Percentiles rank a stretch among this genome's conserved stretches.
phyloP scores from a whole-genome alignment of 805 yeast species.

The Kregervanrija delftensis region DNA sequence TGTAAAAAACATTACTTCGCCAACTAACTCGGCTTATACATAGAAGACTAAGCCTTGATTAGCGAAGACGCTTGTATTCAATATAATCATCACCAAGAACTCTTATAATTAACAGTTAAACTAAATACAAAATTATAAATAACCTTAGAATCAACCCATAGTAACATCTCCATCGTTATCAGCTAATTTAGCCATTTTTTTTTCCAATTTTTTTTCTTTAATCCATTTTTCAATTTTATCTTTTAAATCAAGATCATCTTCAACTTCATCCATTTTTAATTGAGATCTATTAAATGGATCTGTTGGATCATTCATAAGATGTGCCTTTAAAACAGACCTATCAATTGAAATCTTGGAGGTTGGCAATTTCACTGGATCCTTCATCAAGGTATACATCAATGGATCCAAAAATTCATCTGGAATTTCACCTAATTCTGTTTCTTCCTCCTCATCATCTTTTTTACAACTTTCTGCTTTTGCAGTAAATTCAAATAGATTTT shows the following conservation, averaged over 20 bases:
- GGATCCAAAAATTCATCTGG: constrained; percentile 98
- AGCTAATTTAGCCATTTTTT: constrained; percentile 5
- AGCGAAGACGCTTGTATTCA: background rate
- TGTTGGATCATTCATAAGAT: constrained; percentile 86
- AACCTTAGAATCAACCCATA: constrained; percentile 10
- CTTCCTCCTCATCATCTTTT: constrained; percentile 69
- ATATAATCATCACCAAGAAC: background rate
- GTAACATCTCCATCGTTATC: constrained; percentile 21
- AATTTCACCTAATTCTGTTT: constrained; percentile 80
- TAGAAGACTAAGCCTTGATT: too few species aligned
- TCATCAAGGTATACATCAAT: constrained; percentile 91
- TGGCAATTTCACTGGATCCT: constrained; percentile 93
- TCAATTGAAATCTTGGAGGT: constrained; percentile 80
- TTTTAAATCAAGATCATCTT: constrained; percentile 67
- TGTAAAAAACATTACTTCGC: too few species aligned
- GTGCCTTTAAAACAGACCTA: constrained; percentile 86
- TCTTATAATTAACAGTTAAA: background rate
- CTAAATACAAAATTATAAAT: background rate
- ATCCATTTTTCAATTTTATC: constrained; percentile 54
- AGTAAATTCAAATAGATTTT: constrained; percentile 48
- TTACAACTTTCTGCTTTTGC: constrained; percentile 56
- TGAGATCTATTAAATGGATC: constrained; percentile 97
- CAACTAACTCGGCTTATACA: too few species aligned
- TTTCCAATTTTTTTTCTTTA: constrained; percentile 27
- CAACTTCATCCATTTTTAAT: constrained; percentile 78